Evolutionary conservation across 225 moss, liverwort and hornwort genomes (phyloP).

Genomic region (Marchantia paleacea): DNA sequence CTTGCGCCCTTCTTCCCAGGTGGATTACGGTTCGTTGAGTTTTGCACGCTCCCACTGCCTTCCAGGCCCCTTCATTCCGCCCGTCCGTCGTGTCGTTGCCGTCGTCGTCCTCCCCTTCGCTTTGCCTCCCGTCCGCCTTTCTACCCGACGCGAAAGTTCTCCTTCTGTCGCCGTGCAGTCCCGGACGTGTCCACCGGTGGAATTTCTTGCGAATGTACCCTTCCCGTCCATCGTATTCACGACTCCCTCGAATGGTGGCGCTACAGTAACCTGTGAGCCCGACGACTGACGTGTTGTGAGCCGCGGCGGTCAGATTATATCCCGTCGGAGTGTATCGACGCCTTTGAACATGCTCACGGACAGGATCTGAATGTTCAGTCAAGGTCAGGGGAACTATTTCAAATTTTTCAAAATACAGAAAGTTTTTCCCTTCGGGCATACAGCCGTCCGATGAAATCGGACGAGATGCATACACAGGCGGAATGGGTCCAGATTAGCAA

Average conservation of each 20-base stretch:
- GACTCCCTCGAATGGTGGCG: not conserved
- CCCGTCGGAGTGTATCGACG: not conserved
- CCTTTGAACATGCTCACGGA: constrained; percentile 6
- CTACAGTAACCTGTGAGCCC: not conserved
- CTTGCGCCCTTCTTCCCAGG: not conserved
- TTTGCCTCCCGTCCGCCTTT: not conserved
- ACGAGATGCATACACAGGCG: not conserved
- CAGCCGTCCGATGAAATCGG: not conserved
- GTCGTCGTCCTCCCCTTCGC: not conserved
- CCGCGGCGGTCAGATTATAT: not conserved
- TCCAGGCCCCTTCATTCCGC: not conserved
- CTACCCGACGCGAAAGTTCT: not conserved
- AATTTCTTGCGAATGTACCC: not conserved
- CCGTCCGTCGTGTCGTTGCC: not conserved
- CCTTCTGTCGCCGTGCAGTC: not conserved
- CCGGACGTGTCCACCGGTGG: not conserved
- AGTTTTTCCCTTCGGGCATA: not conserved
- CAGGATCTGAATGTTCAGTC: not conserved
- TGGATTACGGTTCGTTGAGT: not conserved
- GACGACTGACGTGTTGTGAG: not conserved
- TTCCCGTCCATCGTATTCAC: not conserved
- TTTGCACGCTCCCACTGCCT: not conserved
- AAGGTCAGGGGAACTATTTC: not conserved
- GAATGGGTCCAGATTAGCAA: too few species aligned
- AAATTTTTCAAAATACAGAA: not conserved